Base-by-base conservation (phyloP, 2,329 filamentous ascomycete species). In the Ceratocystis alfenasii region DNA sequence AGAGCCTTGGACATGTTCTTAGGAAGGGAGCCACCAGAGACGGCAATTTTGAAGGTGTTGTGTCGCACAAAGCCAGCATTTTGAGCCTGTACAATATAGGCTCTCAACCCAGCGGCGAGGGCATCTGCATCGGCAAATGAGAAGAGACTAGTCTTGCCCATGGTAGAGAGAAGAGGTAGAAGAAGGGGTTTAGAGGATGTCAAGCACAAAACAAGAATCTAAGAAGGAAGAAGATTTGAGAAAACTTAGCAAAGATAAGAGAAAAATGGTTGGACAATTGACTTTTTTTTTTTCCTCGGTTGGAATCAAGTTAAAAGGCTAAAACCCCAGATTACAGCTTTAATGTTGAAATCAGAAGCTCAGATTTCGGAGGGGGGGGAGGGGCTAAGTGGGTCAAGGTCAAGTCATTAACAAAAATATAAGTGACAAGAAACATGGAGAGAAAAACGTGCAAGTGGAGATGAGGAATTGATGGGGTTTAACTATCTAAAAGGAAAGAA, bases 21-120 rank as follows among this genome's bases (percentile, higher is more conserved):
- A 66, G 94, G 94, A 59, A 99, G 84, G 17, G 92, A 96, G 71
- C 94, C 94, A 71, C 94, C 94, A 0, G 93, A 97, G 64, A 97
- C 88, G 70, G 87, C 94, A 68, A 99, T 81, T 76, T 95, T 93
- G 83, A 99, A 97, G 74, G 81, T 82, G 69, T 83, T 81, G 76
- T 97, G 94, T 69, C 92, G 89, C 70, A 81, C 78, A 69, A 97
- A 78, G 67, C 91, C 90, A 68, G 86, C 83, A 72, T 87, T 87
- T 77, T 99, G 93, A 72, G 83, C 86, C 72, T 88, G 83, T 71
- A 96, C 81, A 72, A 97, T 80, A 77, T 95, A 96, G 71, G 84
- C 79, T 73, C 92, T 88, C 71, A 99, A 84, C 69, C 87, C 86
- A 45, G 82, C 78, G 22, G 91, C 89, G 70, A 99, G 86, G 68